Evolutionary conservation across 2,329 filamentous ascomycete genomes (phyloP), one percentile per base, ranked within the genome.

Genomic region (Pseudogymnoascus sp.): DNA sequence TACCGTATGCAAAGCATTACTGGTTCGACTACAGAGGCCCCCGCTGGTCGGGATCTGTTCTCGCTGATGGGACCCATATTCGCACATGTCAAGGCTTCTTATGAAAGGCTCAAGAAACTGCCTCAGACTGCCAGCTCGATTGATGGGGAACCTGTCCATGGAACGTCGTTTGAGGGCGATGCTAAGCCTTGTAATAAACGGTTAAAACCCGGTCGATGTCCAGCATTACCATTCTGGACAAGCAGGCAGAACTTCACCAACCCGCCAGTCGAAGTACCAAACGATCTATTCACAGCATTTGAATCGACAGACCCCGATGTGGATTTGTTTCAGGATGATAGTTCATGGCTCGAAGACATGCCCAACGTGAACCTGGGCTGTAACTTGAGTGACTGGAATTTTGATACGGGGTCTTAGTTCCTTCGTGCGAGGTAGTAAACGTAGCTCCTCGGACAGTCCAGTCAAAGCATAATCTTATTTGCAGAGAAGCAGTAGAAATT

Each of bases 1-100:
- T 56, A 56, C 10, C 50, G 50, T 13, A 56, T 56, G 50, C 50
- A 33, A 33, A 56, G 50, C 50, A 56, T 56, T 33, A 56, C 50
- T 35, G 29, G 50, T 2, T 56, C 50, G 10, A 56, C 50, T 19
- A 15, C 11, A 15, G 29, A 56, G 15, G 17, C 50, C 15, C 50
- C 50, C 29, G 50, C 50, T 56, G 50, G 50, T 4, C 50, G 50
- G 50, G 29, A 56, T 35, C 17, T 56, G 29, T 56, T 21, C 6
- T 56, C 50, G n/a, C n/a, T 56, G 50, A 56, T 56, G 50, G 17
- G 29, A 1, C 50, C 50, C 6, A 56, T 56, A 56, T 56, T 56
- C n/a, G 10, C 29, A 4, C 33, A 56, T 19, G 50, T 56, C 50
- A 56, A 56, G 50, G 10, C 50, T 7, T 56, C 50, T 9, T 56